These are phyloP conservation scores for Clarireedia monteithiana DNA, from an alignment of 2,329 filamentous ascomycete genomes.

Conservation along the genomic window DNA sequence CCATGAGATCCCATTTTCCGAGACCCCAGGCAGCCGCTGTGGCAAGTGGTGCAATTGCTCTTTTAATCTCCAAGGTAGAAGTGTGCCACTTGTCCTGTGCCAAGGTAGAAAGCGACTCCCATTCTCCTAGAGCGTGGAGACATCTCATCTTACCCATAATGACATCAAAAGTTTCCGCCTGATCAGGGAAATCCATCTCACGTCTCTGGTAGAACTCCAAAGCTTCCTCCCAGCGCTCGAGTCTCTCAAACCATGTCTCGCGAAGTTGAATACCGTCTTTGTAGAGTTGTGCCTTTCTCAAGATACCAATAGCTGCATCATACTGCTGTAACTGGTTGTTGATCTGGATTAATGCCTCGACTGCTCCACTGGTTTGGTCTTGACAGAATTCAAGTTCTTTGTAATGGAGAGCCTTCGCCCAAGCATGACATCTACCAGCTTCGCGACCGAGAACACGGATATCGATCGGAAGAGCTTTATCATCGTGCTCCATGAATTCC, in stretches of 20 bases:
- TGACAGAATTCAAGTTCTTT: conserved; percentile 98
- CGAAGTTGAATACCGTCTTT: conserved; percentile 88
- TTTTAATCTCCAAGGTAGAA: conserved; percentile 77
- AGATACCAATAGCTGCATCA: conserved; percentile 94
- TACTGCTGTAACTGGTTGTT: conserved; percentile 99
- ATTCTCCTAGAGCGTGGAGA: conserved; percentile 92
- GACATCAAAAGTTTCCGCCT: conserved; percentile 90
- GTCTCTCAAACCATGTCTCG: conserved; percentile 98
- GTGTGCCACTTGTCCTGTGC: conserved; percentile 92
- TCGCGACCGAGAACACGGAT: conserved; percentile 91
- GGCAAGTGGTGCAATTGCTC: conserved; percentile 85
- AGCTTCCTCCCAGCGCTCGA: conserved; percentile 97
- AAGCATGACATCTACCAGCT: conserved; percentile 93
- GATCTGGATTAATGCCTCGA: conserved; percentile 96
- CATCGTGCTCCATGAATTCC: conserved; percentile 99
- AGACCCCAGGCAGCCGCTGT: conserved; percentile 95
- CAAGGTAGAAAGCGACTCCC: conserved; percentile 84
- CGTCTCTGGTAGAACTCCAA: conserved; percentile 85
- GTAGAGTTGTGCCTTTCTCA: conserved; percentile 92
- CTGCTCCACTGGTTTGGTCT: conserved; percentile 89
- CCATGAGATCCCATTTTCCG: conserved; percentile 97
- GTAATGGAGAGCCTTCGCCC: conserved; percentile 96
- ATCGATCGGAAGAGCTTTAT: conserved; percentile 96
- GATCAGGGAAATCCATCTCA: conserved; percentile 61
- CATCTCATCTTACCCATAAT: conserved; percentile 99